Evolutionary conservation across 306 rosid genomes (phyloP).

Genomic region (Argentina anserina): DNA sequence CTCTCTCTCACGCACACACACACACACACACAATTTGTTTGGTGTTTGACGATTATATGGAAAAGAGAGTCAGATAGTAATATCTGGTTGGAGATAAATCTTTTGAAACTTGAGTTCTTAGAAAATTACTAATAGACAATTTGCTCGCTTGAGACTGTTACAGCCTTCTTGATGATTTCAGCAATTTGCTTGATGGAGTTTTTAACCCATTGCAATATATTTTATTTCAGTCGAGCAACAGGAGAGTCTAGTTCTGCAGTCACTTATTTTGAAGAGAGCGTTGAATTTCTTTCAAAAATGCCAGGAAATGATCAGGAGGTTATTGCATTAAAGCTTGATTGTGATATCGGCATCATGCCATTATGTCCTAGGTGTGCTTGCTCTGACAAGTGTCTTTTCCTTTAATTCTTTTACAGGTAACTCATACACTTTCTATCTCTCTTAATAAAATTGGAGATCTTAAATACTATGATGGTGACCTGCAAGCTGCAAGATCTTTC

Average conservation of each 20-base stretch:
- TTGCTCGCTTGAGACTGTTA: not conserved
- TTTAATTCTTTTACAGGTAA: constrained; percentile 42
- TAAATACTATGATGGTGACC: constrained; percentile 84
- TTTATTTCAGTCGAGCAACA: constrained; percentile 72
- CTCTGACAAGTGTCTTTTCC: not conserved
- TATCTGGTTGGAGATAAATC: not conserved
- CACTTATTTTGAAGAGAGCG: constrained; percentile 79
- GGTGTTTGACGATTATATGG: not conserved
- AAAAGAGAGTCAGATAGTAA: not conserved
- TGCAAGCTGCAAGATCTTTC: constrained; percentile 73
- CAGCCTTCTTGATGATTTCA: not conserved
- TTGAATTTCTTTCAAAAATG: constrained; percentile 78
- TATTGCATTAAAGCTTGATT: constrained; percentile 28
- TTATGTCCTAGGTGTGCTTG: not conserved
- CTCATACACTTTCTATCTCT: constrained; percentile 90
- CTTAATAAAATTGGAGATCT: constrained; percentile 97
- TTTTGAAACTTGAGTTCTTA: not conserved
- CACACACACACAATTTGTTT: not conserved
- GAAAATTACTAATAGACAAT: not conserved
- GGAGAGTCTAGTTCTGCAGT: constrained; percentile 78
- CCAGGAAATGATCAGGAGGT: constrained; percentile 80
- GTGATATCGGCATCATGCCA: not conserved
- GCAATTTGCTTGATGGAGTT: constrained; percentile 8
- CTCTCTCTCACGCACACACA: not conserved
- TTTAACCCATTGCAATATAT: not conserved